Evolutionary conservation across 2,329 filamentous ascomycete genomes (phyloP), one percentile per base, ranked within the genome.

Genomic region (Stachybotrys elegans): DNA sequence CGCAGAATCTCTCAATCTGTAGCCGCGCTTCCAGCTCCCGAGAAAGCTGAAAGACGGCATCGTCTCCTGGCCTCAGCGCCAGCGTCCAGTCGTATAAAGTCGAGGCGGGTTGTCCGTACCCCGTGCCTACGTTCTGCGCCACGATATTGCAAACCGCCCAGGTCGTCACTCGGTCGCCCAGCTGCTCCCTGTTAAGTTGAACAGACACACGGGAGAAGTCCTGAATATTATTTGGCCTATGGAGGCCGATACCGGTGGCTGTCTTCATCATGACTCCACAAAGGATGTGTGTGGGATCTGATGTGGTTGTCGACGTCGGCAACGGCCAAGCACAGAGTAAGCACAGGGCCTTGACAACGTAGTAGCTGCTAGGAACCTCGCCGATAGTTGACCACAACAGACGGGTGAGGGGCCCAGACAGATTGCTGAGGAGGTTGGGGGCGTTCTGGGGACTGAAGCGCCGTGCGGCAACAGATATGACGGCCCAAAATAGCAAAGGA

Each of bases 91-190:
- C 87, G 64, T 86, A 91, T 39, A 84, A 72, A 42, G 81, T 88
- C 37, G 86, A 87, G 5, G 87, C 86, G 7, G 88, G 87, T 59
- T 91, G 87, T 6, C 87, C 87, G 55, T 90, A 88, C 17, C 87
- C 87, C 4, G 88, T 92, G n/a, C 86, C 86, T 35, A 91, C 80
- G 44, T 81, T 83, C 57, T 92, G 87, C 19, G 86, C 83, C 25
- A 91, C 87, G 51, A 92, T 86, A 58, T 93, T 93, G 69, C 86
- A 89, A 4, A 88, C 84, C 2, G 87, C 87, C 87, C 87, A 93
- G 2, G 87, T 92, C 41, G 81, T 81, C 35, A 91, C 79, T 29
- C 88, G 77, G 57, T 93, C 87, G 52, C 86, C 79, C 46, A 91
- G 78, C 55, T 91, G 86, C 58, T 91, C 86, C 55, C 84, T 84